phyloP scores from a whole-genome alignment of 1,284 basidiomycete genomes.

The Pseudozyma hubeiensis region DNA sequence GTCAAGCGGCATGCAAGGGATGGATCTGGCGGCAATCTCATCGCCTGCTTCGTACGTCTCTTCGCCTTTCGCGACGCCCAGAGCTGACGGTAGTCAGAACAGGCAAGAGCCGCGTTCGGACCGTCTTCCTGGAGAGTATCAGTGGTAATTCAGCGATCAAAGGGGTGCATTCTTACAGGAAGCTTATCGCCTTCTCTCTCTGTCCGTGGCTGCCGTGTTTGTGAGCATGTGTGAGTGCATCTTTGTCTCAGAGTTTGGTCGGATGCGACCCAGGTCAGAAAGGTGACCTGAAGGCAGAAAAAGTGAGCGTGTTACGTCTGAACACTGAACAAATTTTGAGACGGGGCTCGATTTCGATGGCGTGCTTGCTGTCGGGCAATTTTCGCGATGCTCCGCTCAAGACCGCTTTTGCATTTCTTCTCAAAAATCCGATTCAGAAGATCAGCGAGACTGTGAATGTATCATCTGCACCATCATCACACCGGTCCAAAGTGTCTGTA shows the following conservation, averaged over 20 bases:
- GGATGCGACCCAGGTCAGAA: too few species aligned
- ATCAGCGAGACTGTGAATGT: too few species aligned
- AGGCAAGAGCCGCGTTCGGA: constrained; percentile 12
- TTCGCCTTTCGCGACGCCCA: constrained; percentile 25
- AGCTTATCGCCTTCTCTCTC: background rate
- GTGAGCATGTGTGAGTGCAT: too few species aligned
- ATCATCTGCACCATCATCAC: background rate
- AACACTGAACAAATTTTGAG: too few species aligned
- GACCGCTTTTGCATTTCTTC: too few species aligned
- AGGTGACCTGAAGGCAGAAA: too few species aligned
- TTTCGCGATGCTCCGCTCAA: too few species aligned
- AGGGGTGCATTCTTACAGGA: background rate
- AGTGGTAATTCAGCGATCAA: constrained; percentile 20
- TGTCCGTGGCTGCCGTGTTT: background rate
- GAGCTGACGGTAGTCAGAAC: constrained; percentile 7
- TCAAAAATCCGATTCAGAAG: too few species aligned
- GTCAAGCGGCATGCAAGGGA: constrained; percentile 14
- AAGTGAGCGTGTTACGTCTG: too few species aligned
- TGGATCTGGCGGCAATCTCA: constrained; percentile 17
- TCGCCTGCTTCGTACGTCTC: constrained; percentile 36
- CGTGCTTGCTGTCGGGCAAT: too few species aligned
- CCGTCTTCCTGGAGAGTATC: constrained; percentile 43
- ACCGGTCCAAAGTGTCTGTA: constrained; percentile 2
- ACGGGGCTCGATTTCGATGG: too few species aligned
- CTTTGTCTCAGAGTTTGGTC: too few species aligned